phyloP scores from a whole-genome alignment of 371 early-diverging fungal species.

The Apophysomyces sp. region DNA sequence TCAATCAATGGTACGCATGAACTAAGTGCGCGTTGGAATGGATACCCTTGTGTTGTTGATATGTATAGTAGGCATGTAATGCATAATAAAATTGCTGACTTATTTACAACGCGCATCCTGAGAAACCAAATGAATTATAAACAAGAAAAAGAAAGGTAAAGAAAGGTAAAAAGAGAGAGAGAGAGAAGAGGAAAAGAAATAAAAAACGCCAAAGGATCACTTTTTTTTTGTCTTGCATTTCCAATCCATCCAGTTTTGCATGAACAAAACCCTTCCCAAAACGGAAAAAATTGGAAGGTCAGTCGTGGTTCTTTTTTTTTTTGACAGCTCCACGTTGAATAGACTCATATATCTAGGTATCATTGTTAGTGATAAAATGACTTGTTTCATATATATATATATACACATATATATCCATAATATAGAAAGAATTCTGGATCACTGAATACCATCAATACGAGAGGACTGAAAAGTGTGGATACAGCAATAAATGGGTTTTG shows the following conservation, averaged over 20 bases:
- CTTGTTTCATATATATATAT: too few relatives aligned
- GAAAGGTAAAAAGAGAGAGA: background rate
- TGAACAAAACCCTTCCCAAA: slow-evolving; percentile 1
- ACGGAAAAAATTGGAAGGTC: background rate
- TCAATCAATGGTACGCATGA: background rate
- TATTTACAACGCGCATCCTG: background rate
- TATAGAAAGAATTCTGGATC: too few relatives aligned
- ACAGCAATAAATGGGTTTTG: too few relatives aligned
- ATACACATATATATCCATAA: too few relatives aligned
- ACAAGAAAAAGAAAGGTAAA: background rate
- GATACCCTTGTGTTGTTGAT: background rate
- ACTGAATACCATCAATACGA: too few relatives aligned
- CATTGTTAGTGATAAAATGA: too few relatives aligned
- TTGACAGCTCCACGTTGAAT: too few relatives aligned
- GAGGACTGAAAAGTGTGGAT: too few relatives aligned
- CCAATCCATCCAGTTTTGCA: slow-evolving; percentile 1
- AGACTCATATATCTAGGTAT: too few relatives aligned
- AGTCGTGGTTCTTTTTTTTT: background rate
- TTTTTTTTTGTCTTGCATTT: background rate
- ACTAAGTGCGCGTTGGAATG: background rate
- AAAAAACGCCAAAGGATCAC: background rate
- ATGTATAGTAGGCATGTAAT: background rate
- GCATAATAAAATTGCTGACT: background rate
- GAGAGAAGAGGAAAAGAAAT: background rate
- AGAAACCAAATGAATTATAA: background rate